A percentile compares a stretch with the other conserved stretches of the same genome.
Conservation (phyloP, 2,329 filamentous ascomycete genomes). For the Calycina herbarum region DNA sequence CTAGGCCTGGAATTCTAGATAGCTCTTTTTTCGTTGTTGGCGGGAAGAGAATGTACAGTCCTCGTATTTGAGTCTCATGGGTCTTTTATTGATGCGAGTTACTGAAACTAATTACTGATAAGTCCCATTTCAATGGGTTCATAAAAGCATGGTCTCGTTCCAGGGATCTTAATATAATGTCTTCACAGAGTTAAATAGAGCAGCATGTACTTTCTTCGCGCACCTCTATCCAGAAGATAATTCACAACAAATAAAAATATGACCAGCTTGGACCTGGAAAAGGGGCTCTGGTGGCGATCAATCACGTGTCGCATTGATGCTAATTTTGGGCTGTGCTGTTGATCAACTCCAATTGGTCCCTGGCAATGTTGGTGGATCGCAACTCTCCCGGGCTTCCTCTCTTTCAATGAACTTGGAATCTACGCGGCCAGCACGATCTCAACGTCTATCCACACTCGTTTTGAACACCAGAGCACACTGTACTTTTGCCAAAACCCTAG, state of each 20-base stretch:
- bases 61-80: background rate
- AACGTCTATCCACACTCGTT: constrained; percentile 4
- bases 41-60: background rate
- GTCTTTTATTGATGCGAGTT: background rate
- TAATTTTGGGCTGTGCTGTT: constrained; percentile 4
- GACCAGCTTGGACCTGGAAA: no score
- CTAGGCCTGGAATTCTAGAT: background rate
- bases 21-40: background rate
- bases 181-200: background rate
- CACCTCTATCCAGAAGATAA: no score
- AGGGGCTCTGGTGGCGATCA: background rate
- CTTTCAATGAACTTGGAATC: background rate
- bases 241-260: no score
- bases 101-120: background rate
- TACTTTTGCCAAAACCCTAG: background rate
- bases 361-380: background rate
- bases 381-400: background rate
- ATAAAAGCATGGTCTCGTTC: background rate
- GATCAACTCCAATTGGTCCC: background rate
- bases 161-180: background rate
- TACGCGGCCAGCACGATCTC: background rate
- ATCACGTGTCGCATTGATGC: constrained; percentile 1
- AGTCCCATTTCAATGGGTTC: background rate
- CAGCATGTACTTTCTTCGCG: no score
- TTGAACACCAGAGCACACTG: background rate